Evolutionary conservation across 2,329 filamentous ascomycete genomes (phyloP).

Genomic region (Xylaria sp.): DNA sequence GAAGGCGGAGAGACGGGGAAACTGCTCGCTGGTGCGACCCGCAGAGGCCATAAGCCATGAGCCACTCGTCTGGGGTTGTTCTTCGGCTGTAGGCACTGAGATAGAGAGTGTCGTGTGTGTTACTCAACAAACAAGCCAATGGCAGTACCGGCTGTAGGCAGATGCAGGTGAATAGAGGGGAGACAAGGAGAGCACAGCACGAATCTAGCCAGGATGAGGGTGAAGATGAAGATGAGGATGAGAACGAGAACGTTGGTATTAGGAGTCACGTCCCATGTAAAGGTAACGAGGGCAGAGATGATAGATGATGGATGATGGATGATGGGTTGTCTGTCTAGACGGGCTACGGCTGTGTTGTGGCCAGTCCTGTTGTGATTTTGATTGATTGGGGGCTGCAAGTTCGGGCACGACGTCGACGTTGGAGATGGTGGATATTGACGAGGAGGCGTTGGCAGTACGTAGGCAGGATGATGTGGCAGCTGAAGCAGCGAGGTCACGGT

Average conservation of each 20-base stretch:
- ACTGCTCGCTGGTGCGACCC: neutral
- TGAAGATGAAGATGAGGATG: neutral
- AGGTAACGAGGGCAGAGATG: neutral
- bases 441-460: neutral
- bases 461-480: no score
- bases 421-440: no score
- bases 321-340: no score
- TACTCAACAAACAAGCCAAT: neutral
- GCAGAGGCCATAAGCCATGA: conserved; percentile 8
- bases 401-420: neutral
- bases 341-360: neutral
- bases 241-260: neutral
- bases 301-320: no score
- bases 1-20: neutral
- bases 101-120: neutral
- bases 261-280: neutral
- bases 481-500: no score
- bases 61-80: neutral
- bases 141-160: neutral
- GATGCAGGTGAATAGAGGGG: neutral
- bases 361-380: neutral
- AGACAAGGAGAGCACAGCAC: neutral
- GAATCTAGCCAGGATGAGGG: no score
- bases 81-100: neutral
- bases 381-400: neutral